These are phyloP conservation scores for Alternaria hordeiaustralica DNA, from an alignment of 2,329 filamentous ascomycete species.

Conservation along the genomic window DNA sequence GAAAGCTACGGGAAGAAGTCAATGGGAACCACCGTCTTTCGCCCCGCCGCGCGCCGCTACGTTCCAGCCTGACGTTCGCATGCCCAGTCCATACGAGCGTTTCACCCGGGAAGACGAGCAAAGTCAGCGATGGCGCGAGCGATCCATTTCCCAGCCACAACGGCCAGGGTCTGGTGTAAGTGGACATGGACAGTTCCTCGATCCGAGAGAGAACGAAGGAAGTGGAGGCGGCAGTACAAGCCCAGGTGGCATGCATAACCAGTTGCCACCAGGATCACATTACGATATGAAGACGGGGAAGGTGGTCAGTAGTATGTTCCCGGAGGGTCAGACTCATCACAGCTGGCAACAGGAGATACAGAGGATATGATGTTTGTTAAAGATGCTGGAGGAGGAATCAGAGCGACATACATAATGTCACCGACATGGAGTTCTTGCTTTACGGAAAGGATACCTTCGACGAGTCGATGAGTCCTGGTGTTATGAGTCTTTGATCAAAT, in stretches of 20 bases:
- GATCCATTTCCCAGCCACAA: slow-evolving; percentile 12
- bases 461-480: background rate
- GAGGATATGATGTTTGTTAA: slow-evolving; percentile 3
- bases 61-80: slow-evolving; percentile 2
- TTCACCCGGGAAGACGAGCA: background rate
- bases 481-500: background rate
- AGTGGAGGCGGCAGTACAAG: slow-evolving; percentile 4
- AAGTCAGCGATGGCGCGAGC: background rate
- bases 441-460: background rate
- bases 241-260: background rate
- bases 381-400: background rate
- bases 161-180: background rate
- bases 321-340: slow-evolving; percentile 10
- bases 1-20: slow-evolving; percentile 63
- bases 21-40: slow-evolving; percentile 61
- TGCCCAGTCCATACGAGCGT: slow-evolving; percentile 1
- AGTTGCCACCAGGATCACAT: slow-evolving; percentile 20
- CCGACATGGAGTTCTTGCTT: background rate
- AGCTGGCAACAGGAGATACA: slow-evolving; percentile 11
- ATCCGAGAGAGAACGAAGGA: background rate
- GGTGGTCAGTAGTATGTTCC: slow-evolving; percentile 22
- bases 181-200: slow-evolving; percentile 4
- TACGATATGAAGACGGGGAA: slow-evolving; percentile 22
- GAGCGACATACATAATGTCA: background rate
- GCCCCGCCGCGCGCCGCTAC: slow-evolving; percentile 1